Percentiles rank a stretch among this genome's conserved stretches.
phyloP scores from a whole-genome alignment of 2,329 filamentous ascomycete genomes.

The Pseudogymnoascus destructans region DNA sequence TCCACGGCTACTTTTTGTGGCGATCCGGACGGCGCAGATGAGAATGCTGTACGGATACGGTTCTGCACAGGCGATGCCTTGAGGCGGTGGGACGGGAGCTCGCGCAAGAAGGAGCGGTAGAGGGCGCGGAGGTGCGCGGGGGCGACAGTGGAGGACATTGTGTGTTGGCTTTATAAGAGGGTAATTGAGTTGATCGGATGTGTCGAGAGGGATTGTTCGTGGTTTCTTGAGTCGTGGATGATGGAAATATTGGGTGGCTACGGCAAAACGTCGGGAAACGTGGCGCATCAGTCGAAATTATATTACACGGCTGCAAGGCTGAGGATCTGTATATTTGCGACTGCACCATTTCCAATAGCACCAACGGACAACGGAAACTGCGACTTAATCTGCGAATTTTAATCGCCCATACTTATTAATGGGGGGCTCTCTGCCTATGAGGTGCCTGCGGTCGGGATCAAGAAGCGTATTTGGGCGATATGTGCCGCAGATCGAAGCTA shows the following conservation, averaged over 20 bases:
- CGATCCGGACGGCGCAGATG: conserved; percentile 18
- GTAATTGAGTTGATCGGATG: neutral
- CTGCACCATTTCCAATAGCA: neutral
- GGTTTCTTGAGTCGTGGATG: neutral
- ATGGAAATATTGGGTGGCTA: neutral
- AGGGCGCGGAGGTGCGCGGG: conserved; percentile 53
- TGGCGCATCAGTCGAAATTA: neutral
- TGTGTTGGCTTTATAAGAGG: neutral
- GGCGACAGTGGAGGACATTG: conserved; percentile 3
- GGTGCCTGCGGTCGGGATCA: neutral
- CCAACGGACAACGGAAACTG: neutral
- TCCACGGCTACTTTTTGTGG: conserved; percentile 20
- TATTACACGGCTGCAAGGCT: neutral
- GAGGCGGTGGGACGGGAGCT: conserved; percentile 62
- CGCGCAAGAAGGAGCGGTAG: conserved; percentile 80
- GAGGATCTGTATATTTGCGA: neutral
- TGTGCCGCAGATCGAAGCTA: neutral
- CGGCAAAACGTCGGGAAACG: conserved; percentile 1
- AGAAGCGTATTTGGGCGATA: neutral
- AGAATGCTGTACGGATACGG: conserved; percentile 43
- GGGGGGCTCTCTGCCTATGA: neutral
- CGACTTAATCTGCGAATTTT: neutral
- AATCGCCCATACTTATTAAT: neutral
- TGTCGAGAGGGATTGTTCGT: neutral
- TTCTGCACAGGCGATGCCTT: conserved; percentile 52